These are phyloP conservation scores for Chlorella vulgaris DNA, from an alignment of 139 green algal genomes.

Conservation along the genomic window DNA sequence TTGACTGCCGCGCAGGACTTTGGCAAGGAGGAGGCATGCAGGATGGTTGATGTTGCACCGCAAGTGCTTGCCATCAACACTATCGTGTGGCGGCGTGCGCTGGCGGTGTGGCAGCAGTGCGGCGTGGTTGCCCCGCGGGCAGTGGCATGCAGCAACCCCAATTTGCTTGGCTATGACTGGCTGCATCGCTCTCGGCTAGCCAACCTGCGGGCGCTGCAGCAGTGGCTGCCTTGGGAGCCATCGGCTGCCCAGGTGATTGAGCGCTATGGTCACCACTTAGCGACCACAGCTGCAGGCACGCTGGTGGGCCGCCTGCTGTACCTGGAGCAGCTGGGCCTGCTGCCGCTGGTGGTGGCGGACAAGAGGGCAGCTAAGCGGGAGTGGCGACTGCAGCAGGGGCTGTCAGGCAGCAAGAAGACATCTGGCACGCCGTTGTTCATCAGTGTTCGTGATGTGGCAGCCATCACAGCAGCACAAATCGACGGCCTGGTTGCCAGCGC, in stretches of 20 bases:
- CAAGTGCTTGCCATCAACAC: background rate
- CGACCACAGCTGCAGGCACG: too few species aligned
- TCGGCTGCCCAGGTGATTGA: background rate
- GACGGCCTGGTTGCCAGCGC: conserved; percentile 5
- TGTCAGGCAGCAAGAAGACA: background rate
- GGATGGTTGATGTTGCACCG: background rate
- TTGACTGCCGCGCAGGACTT: conserved; percentile 1
- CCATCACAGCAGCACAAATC: background rate
- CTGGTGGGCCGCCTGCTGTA: conserved; percentile 7
- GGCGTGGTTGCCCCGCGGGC: background rate
- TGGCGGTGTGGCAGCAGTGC: background rate
- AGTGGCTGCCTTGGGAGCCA: background rate
- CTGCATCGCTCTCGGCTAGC: background rate
- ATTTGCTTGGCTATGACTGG: background rate
- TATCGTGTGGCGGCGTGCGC: background rate
- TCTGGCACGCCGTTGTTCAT: background rate
- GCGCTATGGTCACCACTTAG: background rate
- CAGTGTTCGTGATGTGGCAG: background rate
- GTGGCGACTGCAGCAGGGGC: background rate
- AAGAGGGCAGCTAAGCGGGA: background rate
- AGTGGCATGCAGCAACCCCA: background rate
- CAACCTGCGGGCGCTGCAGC: conserved; percentile 15
- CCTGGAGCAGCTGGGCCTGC: background rate
- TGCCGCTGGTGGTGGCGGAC: background rate
- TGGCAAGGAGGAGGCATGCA: background rate